Evolutionary conservation across 371 early-diverging fungal species (phyloP).

Genomic region (Mucor plumbeus): DNA sequence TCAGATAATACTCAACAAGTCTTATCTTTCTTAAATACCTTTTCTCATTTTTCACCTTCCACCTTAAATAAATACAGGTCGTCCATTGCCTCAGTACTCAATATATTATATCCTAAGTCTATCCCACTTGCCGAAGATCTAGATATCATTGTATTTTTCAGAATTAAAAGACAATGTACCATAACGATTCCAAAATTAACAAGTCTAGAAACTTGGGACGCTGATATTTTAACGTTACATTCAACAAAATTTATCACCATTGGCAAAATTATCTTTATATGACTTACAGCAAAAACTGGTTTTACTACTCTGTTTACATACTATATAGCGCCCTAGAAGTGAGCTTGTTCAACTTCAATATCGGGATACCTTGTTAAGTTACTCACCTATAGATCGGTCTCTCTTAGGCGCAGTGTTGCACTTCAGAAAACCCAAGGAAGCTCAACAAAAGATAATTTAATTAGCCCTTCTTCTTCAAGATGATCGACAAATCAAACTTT

Average conservation of each 20-base stretch:
- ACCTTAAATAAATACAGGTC: slow-evolving; percentile 11
- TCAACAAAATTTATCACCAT: slow-evolving; percentile 4
- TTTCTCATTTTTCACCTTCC: neutral
- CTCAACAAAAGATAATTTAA: neutral
- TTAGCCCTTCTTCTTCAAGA: neutral
- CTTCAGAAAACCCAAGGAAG: slow-evolving; percentile 51
- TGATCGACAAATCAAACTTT: no score
- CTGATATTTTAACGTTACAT: neutral
- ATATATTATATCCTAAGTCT: neutral
- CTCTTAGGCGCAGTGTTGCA: no score
- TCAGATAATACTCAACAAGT: neutral
- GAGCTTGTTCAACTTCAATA: slow-evolving; percentile 26
- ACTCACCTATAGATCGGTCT: neutral
- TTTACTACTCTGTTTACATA: slow-evolving; percentile 7
- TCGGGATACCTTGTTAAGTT: slow-evolving; percentile 19
- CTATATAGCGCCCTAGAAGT: slow-evolving; percentile 29
- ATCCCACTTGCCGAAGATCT: slow-evolving; percentile 1
- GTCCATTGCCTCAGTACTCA: slow-evolving; percentile 17
- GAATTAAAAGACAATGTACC: slow-evolving; percentile 1
- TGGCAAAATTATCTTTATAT: neutral
- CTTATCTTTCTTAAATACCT: neutral
- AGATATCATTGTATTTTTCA: slow-evolving; percentile 10
- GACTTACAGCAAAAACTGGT: slow-evolving; percentile 28
- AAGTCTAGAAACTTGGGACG: slow-evolving; percentile 16
- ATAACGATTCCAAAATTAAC: neutral